phyloP scores from a whole-genome alignment of 2,329 filamentous ascomycete species.

The Ophiostoma piceae region DNA sequence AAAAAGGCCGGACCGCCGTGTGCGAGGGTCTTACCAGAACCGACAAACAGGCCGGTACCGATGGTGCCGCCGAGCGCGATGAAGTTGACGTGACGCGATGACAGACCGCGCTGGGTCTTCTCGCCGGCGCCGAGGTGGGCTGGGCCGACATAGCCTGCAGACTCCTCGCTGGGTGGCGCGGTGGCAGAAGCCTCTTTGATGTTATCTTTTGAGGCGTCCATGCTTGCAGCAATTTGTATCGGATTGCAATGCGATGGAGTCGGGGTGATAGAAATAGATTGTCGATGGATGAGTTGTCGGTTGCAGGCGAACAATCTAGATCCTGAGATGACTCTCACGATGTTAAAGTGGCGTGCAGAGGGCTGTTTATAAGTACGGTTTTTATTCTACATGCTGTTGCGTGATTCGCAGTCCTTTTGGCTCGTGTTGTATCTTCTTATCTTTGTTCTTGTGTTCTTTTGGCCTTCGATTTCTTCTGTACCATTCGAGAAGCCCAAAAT shows the following conservation, averaged over 20 bases:
- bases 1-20: constrained; percentile 42
- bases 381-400: too few relatives aligned
- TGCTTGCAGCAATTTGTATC: neutral
- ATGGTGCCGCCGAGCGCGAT: constrained; percentile 39
- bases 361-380: neutral
- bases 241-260: neutral
- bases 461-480: neutral
- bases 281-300: neutral
- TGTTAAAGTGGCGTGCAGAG: neutral
- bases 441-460: neutral
- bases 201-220: neutral
- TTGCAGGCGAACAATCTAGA: neutral
- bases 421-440: neutral
- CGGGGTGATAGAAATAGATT: neutral
- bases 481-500: neutral
- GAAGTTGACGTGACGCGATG: constrained; percentile 30
- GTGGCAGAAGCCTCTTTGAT: neutral
- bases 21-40: constrained; percentile 45
- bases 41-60: constrained; percentile 44
- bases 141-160: neutral
- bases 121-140: neutral
- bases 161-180: constrained; percentile 7
- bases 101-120: constrained; percentile 3
- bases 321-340: neutral
- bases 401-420: neutral